A percentile compares a stretch with the other conserved stretches of the same genome.
phyloP scores from a whole-genome alignment of 805 yeast genomes.

The Kodamaea lidongshanica region DNA sequence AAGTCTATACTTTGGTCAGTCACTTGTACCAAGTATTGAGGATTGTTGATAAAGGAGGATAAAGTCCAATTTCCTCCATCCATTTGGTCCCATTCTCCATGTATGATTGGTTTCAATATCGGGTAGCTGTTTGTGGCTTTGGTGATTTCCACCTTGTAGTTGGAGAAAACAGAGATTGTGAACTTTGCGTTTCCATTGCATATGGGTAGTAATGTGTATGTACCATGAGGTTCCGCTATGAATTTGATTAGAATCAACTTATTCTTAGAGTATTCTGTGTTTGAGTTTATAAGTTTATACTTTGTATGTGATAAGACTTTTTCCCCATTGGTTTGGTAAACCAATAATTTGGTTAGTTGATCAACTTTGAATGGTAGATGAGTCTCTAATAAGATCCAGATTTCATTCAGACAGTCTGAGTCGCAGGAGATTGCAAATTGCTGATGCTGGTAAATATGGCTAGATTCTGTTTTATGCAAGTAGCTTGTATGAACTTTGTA shows the following conservation, averaged over 20 bases:
- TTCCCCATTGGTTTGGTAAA: slow-evolving; percentile 25
- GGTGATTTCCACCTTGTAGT: slow-evolving; percentile 15
- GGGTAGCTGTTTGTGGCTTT: slow-evolving; percentile 28
- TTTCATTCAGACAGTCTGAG: slow-evolving; percentile 8
- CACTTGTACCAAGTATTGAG: slow-evolving; percentile 40
- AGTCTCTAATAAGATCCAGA: slow-evolving; percentile 47
- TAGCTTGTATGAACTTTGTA: slow-evolving; percentile 18
- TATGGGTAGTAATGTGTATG: slow-evolving; percentile 23
- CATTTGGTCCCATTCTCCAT: slow-evolving; percentile 44
- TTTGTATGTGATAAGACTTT: slow-evolving; percentile 24
- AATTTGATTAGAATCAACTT: slow-evolving; percentile 34
- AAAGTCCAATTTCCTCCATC: slow-evolving; percentile 54
- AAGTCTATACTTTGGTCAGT: slow-evolving; percentile 11
- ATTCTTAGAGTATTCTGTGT: slow-evolving; percentile 25
- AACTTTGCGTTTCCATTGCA: slow-evolving; percentile 19
- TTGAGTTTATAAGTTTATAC: slow-evolving; percentile 13
- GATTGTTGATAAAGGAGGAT: slow-evolving; percentile 45
- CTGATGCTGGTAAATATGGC: slow-evolving; percentile 29
- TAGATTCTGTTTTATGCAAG: slow-evolving; percentile 10
- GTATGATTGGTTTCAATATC: slow-evolving; percentile 13
- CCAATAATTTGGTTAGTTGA: slow-evolving; percentile 9
- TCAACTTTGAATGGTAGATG: slow-evolving; percentile 27
- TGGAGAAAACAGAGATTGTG: slow-evolving; percentile 22
- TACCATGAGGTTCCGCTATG: slow-evolving; percentile 16
- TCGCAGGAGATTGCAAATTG: slow-evolving; percentile 8